These are phyloP conservation scores for Cardamine resedifolia DNA, from an alignment of 345 rosid species.

Conservation along the genomic window DNA sequence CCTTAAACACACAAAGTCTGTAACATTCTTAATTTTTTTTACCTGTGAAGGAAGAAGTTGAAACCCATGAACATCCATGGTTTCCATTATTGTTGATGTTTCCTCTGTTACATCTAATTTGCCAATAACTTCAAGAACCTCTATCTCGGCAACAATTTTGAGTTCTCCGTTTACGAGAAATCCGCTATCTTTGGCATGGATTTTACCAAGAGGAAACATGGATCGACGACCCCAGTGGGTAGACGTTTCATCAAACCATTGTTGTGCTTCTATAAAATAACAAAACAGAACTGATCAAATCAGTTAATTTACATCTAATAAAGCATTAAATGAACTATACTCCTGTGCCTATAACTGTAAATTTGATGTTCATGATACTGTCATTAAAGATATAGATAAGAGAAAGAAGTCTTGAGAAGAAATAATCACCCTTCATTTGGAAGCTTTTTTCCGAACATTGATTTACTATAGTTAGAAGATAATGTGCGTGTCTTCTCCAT, in stretches of 20 bases:
- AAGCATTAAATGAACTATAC: not conserved
- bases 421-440: not conserved
- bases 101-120: not conserved
- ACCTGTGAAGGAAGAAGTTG: too few species aligned
- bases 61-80: not conserved
- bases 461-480: not conserved
- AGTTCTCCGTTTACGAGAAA: constrained; percentile 55
- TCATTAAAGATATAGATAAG: too few species aligned
- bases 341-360: not conserved
- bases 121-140: constrained; percentile 1
- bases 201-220: not conserved
- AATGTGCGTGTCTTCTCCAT: not conserved
- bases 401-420: not conserved
- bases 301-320: not conserved
- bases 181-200: not conserved
- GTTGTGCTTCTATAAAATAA: not conserved
- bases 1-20: not conserved
- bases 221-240: not conserved
- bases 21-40: not conserved
- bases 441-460: not conserved
- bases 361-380: too few species aligned
- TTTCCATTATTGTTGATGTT: not conserved
- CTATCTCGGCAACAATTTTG: constrained; percentile 64
- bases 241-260: not conserved
- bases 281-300: not conserved